Conservation (phyloP, 2,329 filamentous ascomycete species). For the Bipolaris gigantea region DNA sequence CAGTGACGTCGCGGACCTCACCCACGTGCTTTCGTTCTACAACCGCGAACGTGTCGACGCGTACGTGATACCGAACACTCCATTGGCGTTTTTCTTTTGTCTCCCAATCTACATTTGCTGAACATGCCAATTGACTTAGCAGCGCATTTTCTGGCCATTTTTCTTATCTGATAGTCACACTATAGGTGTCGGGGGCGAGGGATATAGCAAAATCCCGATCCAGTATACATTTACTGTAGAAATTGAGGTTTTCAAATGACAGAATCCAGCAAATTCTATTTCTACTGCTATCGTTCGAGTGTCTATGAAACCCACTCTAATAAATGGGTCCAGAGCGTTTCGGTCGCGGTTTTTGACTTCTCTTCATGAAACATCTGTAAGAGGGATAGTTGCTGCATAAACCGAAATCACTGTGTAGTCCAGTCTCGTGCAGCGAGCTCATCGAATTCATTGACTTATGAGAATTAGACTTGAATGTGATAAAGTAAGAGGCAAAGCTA, state of each 20-base stretch:
- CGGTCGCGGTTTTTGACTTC: not conserved
- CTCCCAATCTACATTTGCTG: no score
- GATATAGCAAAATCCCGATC: slow-evolving; percentile 21
- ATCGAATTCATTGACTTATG: not conserved
- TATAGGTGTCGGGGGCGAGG: slow-evolving; percentile 19
- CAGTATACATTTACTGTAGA: slow-evolving; percentile 52
- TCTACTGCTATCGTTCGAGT: slow-evolving; percentile 70
- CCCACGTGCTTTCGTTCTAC: slow-evolving; percentile 8
- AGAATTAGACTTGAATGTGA: slow-evolving; percentile 14
- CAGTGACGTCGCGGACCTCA: not conserved
- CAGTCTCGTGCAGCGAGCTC: not conserved
- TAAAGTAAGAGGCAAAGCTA: slow-evolving; percentile 27
- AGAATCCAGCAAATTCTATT: slow-evolving; percentile 82
- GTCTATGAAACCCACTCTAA: slow-evolving; percentile 62
- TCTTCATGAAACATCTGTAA: not conserved
- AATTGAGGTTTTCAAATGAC: no score
- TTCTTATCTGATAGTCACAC: not conserved
- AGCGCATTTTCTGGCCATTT: not conserved
- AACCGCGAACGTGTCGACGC: not conserved
- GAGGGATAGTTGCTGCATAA: not conserved
- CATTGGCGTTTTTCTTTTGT: not conserved
- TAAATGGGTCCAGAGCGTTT: slow-evolving; percentile 37
- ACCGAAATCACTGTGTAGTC: not conserved
- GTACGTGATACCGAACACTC: not conserved
- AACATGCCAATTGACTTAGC: not conserved